These are phyloP conservation scores for Talaromyces sp. DNA, from an alignment of 2,329 filamentous ascomycete genomes.

Conservation along the genomic window DNA sequence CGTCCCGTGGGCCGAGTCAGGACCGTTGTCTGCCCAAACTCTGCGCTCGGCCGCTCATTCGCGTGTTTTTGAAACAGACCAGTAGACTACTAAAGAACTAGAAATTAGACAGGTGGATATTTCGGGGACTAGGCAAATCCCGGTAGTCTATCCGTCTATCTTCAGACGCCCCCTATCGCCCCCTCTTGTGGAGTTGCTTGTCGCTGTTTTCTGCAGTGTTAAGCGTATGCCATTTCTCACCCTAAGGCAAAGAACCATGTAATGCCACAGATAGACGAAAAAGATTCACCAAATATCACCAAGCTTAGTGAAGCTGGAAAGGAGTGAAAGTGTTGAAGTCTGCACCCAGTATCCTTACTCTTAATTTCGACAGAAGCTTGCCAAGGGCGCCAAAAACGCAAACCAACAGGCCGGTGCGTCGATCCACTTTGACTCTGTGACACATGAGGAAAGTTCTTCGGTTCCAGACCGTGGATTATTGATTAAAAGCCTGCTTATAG, in stretches of 20 bases:
- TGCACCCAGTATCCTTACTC: not conserved
- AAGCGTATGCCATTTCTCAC: no score
- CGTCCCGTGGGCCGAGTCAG: not conserved
- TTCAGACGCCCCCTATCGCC: not conserved
- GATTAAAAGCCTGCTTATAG: not conserved
- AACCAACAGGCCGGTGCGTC: not conserved
- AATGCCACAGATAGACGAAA: no score
- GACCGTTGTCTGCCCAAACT: not conserved
- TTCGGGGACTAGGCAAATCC: not conserved
- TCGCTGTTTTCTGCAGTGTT: no score
- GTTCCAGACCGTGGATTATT: not conserved
- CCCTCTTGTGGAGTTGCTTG: not conserved
- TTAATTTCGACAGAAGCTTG: not conserved
- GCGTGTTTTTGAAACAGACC: not conserved
- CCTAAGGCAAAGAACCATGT: no score
- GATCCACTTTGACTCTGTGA: not conserved
- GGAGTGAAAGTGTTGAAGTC: not conserved
- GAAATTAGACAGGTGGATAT: not conserved
- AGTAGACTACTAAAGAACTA: not conserved
- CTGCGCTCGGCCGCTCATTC: not conserved
- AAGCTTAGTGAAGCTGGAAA: no score
- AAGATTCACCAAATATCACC: no score
- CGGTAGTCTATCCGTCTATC: not conserved
- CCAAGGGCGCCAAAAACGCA: not conserved
- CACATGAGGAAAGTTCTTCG: not conserved